Conservation (phyloP, 345 rosid species). For the Erodium maritimum region DNA sequence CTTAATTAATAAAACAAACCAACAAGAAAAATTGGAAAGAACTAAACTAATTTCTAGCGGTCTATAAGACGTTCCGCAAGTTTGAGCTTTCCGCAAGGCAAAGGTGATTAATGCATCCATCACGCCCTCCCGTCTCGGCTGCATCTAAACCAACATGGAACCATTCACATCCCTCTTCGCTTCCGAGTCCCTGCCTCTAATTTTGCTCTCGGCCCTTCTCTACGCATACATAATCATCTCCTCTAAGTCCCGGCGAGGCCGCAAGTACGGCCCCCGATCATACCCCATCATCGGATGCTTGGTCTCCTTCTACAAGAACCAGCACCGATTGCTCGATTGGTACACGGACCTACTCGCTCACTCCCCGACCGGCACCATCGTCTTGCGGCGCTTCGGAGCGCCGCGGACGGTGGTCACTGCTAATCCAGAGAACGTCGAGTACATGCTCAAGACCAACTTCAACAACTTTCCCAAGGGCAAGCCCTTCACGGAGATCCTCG, state of each 20-base stretch:
- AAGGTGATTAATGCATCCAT: not conserved
- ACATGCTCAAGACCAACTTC: conserved; percentile 74
- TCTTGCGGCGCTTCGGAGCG: conserved; percentile 49
- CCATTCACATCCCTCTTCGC: conserved; percentile 10
- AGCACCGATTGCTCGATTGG: conserved; percentile 62
- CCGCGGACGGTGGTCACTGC: conserved; percentile 61
- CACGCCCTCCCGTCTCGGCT: not conserved
- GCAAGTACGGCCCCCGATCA: conserved; percentile 26
- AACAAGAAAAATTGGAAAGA: too few species aligned
- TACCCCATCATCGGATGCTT: conserved; percentile 68
- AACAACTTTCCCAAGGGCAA: conserved; percentile 76
- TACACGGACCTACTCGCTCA: conserved; percentile 51
- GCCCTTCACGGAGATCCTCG: conserved; percentile 75
- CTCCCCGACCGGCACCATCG: conserved; percentile 47
- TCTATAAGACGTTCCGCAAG: too few species aligned
- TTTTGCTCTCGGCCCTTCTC: conserved; percentile 12
- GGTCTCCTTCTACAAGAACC: conserved; percentile 54
- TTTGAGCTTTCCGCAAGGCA: not conserved
- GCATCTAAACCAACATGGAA: conserved; percentile 14
- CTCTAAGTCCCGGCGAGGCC: conserved; percentile 6
- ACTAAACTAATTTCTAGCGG: too few species aligned
- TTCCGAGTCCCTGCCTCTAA: conserved; percentile 6
- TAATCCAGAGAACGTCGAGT: conserved; percentile 60
- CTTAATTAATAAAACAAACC: too few species aligned
- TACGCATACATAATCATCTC: conserved; percentile 8